Evolutionary conservation across 2,329 filamentous ascomycete species (phyloP), one percentile per base, ranked within the genome.

Genomic region (Venturia nashicola): DNA sequence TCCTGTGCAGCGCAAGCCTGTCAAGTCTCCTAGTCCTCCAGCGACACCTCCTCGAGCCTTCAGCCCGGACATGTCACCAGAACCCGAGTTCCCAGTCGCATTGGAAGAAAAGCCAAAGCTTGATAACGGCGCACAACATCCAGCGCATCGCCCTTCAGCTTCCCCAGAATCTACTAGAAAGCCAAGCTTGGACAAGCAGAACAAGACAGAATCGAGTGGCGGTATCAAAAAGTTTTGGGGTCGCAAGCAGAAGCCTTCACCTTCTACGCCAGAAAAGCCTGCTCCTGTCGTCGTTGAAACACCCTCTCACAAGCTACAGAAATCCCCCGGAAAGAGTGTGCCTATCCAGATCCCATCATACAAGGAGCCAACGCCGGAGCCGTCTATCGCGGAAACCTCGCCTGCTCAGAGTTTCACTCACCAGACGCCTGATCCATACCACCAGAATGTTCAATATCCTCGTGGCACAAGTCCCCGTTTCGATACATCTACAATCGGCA

Each of bases 401-500:
- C 61, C 61, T 27, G 36, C 51, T 42, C 61, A 57, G n/a, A 57
- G 46, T 34, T 40, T 55, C 51, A 57, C 46, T 40, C 46, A 48
- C 27, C 46, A 63, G 36, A 55, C 36, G 11, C 69, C 67, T 2
- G 65, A 68, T 11, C 70, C 72, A 39, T 67, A 72, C 16, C 65
- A 68, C 36, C 62, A 67, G 1, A 46, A 46, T n/a, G 64, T 65
- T 2, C 76, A 79, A 11, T 76, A 80, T n/a, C 77, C 80, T 5
- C 76, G 79, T 12, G 76, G 80, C 18, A 77, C 80, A 32, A 75
- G 76, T 43, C 54, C 39, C 32, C 62, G 39, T 3, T 12, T 51
- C 9, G 61, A 62, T 27, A 72, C 84, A 5, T 87, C 88, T 6
- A 83, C 81, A 5, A 79, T 87, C 43, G 83, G 85, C 69, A 85